Evolutionary conservation across 1,139 yeast genomes (phyloP), one percentile per base, ranked within the genome.

Genomic region (Magnusiomyces tetraspermus): DNA sequence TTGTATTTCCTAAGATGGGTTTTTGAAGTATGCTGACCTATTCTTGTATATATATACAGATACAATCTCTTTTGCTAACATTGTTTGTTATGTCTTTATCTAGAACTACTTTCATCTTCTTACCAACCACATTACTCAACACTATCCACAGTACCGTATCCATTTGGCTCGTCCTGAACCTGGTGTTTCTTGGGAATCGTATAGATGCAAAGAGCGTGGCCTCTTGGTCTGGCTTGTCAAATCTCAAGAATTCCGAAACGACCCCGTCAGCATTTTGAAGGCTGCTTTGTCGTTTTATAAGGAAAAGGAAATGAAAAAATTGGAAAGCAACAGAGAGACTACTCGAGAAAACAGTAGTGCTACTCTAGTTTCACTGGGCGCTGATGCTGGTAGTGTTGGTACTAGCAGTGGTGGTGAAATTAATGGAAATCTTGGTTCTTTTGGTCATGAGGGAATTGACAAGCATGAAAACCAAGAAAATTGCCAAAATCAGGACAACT

Each of bases 111-210:
- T 61, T 44, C 55, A 55, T 19, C 26, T 30, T 28, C 52, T 61
- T 48, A 56, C 60, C 6, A 38, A 31, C 22, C 37, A 47, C 13
- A 50, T 61, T 3, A 47, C 51, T 30, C 24, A 41, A 13, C 41
- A 51, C 13, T 55, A 44, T 38, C 58, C 60, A 1, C 60, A 57
- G 5, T 59, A 55, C 48, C 57, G 56, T 49, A 52, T 61, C 24
- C 57, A 60, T 24, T 41, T 58, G 28, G 60, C 63, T 10, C 60
- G 59, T 43, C 56, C 58, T 8, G 64, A 61, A 44, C 62, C 63
- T 2, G 64, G 62, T 30, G 57, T 61, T 43, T 57, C 61, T 19
- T 61, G 64, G 64, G 59, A 59, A 13, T 62, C 60, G 31, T 61
- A 60, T 51, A 51, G 63, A 3, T 53, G 53, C 28, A 61, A 59